Evolutionary conservation across 179 eudicot species (phyloP), one percentile per base, ranked within the genome.

Genomic region (Silene coronaria): DNA sequence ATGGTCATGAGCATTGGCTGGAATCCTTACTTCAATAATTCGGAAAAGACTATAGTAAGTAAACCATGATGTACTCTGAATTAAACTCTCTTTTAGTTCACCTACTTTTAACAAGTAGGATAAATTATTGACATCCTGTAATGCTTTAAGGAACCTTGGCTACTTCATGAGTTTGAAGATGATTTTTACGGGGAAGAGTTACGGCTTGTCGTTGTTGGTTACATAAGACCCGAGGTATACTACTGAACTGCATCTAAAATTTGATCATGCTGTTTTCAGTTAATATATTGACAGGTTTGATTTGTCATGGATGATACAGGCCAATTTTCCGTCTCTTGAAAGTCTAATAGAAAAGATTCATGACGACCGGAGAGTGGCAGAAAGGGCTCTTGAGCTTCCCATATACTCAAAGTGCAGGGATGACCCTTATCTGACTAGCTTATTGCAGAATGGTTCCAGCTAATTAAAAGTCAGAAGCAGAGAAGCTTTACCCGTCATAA

Each of bases 1-100:
- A 91, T 92, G 97, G 99, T 89, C 71, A 92, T 95, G 99, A 95
- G 97, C 86, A 82, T 95, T 55, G 99, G 99, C 42, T 92, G 97
- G 97, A 95, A 92, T 70, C 99, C 99, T 8, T 95, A 84, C 75
- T 95, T 95, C 75, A 75, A 89, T 80, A 95, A 95, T 72, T 67
- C 95, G 5, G 97, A 92, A 82, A 95, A 92, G 85, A 89, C 99
- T 23, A 91, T 95, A 59, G 97, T 95, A 87, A 86, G 99, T 88
- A 70, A 26, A 34, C 63, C 64, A 28, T 67, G 53, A 48, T 6
- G 38, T n/a, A n/a, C n/a, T n/a, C n/a, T 68, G 36, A 11, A 9
- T 36, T 12, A 55, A n/a, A n/a, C n/a, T 46, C 13, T 3, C 11
- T 23, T 51, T 23, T 68, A 19, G 57, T 32, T 58, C 63, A 30